phyloP scores from a whole-genome alignment of 257 asterid genomes.

The Petrea volubilis region DNA sequence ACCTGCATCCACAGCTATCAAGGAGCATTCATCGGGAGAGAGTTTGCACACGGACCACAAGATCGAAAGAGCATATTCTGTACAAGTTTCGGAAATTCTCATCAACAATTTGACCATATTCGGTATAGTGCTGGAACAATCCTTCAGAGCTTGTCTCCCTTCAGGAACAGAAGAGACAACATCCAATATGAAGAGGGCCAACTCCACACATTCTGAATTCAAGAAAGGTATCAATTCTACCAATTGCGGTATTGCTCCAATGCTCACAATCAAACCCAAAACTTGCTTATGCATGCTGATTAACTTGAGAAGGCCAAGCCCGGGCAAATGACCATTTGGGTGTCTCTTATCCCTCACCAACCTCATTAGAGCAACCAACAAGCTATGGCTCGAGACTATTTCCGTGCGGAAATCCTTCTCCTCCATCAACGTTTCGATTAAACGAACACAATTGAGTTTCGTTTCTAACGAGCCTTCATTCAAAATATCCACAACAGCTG shows the following conservation, averaged over 20 bases:
- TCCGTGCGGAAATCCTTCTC: conserved; percentile 53
- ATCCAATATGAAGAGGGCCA: conserved; percentile 50
- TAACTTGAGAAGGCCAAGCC: conserved; percentile 54
- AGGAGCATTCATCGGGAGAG: conserved; percentile 67
- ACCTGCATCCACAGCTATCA: conserved; percentile 64
- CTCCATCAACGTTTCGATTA: conserved; percentile 55
- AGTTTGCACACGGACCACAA: conserved; percentile 58
- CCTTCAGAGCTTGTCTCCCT: conserved; percentile 61
- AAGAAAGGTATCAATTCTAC: conserved; percentile 46
- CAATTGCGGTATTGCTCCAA: conserved; percentile 63
- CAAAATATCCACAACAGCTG: conserved; percentile 56
- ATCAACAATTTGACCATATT: conserved; percentile 50
- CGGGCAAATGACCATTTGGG: conserved; percentile 51
- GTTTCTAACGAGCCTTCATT: conserved; percentile 71
- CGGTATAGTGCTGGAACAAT: conserved; percentile 52
- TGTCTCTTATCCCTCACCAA: conserved; percentile 52
- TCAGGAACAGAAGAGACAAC: conserved; percentile 48
- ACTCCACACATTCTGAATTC: conserved; percentile 54
- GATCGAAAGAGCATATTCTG: conserved; percentile 56
- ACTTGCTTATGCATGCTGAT: conserved; percentile 49
- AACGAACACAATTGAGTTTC: conserved; percentile 51
- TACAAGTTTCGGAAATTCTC: conserved; percentile 64
- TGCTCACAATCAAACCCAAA: conserved; percentile 46
- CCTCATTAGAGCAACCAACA: conserved; percentile 63
- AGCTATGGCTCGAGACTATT: conserved; percentile 51